phyloP scores from a whole-genome alignment of 768 basidiomycete species.

The Agrocybe pediades region DNA sequence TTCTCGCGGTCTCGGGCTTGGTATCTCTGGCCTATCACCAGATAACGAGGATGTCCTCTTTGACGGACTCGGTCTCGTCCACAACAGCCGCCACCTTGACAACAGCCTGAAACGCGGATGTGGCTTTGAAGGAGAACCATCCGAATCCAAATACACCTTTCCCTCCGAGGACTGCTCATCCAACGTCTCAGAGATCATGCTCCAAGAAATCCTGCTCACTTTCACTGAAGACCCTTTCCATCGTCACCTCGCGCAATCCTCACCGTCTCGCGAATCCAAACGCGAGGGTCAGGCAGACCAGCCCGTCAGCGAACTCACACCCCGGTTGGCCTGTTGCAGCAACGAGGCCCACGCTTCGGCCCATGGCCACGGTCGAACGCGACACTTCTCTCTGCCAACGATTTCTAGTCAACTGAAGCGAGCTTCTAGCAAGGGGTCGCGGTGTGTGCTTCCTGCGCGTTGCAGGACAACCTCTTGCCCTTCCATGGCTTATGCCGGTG shows the following conservation, averaged over 20 bases:
- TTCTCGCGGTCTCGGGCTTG: conserved; percentile 10
- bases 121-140: background rate
- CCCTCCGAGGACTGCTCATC: background rate
- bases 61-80: conserved; percentile 2
- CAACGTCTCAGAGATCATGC: conserved; percentile 19
- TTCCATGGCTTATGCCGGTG: background rate
- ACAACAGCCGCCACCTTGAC: background rate
- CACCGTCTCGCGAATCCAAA: background rate
- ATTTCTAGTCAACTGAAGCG: background rate
- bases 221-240: conserved; percentile 24
- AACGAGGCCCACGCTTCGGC: background rate
- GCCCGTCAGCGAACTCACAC: background rate
- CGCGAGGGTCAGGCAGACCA: background rate
- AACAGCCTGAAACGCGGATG: background rate
- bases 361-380: background rate
- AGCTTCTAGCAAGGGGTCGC: background rate
- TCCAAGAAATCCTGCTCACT: conserved; percentile 20
- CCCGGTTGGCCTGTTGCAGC: background rate
- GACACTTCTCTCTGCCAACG: background rate
- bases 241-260: conserved; percentile 1
- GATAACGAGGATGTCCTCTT: background rate
- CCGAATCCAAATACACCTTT: background rate
- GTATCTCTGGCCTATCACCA: conserved; percentile 10
- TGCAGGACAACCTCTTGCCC: background rate
- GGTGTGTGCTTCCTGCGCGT: background rate